These are phyloP conservation scores for Kuraishia capsulata DNA, from an alignment of 805 yeast species.

Conservation along the genomic window DNA sequence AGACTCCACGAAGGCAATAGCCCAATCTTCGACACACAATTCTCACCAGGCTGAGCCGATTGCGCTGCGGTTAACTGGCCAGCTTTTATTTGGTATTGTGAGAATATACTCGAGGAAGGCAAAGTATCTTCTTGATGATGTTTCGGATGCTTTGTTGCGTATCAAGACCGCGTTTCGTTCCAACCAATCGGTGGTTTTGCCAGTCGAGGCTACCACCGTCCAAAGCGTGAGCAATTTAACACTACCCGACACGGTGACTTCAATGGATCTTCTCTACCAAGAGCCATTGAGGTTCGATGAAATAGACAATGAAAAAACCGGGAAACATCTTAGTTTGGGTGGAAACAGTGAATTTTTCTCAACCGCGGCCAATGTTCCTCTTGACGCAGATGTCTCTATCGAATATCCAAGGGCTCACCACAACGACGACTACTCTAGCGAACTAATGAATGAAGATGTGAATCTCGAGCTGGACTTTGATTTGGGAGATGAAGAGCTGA, in stretches of 20 bases:
- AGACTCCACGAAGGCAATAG: constrained; percentile 59
- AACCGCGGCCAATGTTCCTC: too few relatives aligned
- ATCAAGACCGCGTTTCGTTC: constrained; percentile 58
- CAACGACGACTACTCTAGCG: constrained; percentile 20
- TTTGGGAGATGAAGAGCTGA: constrained; percentile 14
- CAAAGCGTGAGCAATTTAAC: constrained; percentile 51
- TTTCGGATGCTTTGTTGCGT: constrained; percentile 62
- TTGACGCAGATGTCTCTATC: constrained; percentile 46
- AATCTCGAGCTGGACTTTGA: constrained; percentile 25
- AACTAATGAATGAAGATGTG: constrained; percentile 18
- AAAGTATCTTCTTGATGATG: constrained; percentile 74
- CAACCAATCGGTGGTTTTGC: constrained; percentile 42
- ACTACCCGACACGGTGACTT: constrained; percentile 72
- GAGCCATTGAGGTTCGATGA: constrained; percentile 43
- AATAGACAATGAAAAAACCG: constrained; percentile 11
- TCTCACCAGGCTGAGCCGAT: constrained; percentile 39
- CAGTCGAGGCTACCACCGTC: constrained; percentile 51
- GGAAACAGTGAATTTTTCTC: constrained; percentile 2
- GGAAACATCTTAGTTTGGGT: too few relatives aligned
- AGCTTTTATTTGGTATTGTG: constrained; percentile 77
- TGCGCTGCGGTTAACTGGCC: constrained; percentile 78
- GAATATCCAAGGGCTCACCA: constrained; percentile 53
- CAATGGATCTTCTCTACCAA: constrained; percentile 61
- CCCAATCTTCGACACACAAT: constrained; percentile 23
- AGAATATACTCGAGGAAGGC: constrained; percentile 82